Base-by-base conservation (phyloP, 192 early-diverging fungal genomes). In the Coemansia sp. region DNA sequence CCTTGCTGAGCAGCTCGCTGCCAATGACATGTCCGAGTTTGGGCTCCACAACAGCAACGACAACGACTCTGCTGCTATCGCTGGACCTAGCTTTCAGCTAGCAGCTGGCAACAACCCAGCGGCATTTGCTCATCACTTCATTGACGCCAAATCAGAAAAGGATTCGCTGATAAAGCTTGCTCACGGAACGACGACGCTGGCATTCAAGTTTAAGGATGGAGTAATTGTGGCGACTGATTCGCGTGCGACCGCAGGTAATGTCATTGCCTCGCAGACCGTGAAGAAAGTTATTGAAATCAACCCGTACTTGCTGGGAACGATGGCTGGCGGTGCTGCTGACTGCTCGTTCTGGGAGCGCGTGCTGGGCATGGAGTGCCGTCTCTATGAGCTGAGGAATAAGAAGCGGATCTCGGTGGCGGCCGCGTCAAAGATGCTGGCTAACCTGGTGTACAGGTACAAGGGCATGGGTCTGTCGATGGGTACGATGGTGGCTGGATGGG, bases 261-360 rank as follows among this genome's bases (percentile, higher is more conserved):
- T 71, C 9, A 78, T 88, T 93, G 93, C 94, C 46, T 95, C 96
- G 40, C 95, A 96, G 81, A 91, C 90, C 22, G 95, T 99, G 38
- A 98, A 97, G 73, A 99, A 99, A 83, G 91, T 99, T 16, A 98
- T 99, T 80, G 97, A 99, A 75, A 99, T 99, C 73, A 99, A 98
- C 85, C 95, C 95, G 50, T 98, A 95, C 73, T 85, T 99, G 67
- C 86, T 99, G 41, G 98, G 97, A 40, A 99, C 98, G 15, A 97
- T 99, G 95, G 98, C 98, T 43, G 98, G 98, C 68, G 98, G 98
- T 85, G 98, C 98, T 4, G 98, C 97, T 12, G 98, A 99, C 82
- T 99, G 98, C 86, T 88, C 88, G 62, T 99, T 91, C 86, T 99
- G 98, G 98, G 95, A 98, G 74, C 92, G 98, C 55, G 96, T 98